Percentiles rank a stretch among this genome's conserved stretches.
These are phyloP conservation scores for Quercus rubra DNA, from an alignment of 306 rosid genomes.

Conservation along the genomic window DNA sequence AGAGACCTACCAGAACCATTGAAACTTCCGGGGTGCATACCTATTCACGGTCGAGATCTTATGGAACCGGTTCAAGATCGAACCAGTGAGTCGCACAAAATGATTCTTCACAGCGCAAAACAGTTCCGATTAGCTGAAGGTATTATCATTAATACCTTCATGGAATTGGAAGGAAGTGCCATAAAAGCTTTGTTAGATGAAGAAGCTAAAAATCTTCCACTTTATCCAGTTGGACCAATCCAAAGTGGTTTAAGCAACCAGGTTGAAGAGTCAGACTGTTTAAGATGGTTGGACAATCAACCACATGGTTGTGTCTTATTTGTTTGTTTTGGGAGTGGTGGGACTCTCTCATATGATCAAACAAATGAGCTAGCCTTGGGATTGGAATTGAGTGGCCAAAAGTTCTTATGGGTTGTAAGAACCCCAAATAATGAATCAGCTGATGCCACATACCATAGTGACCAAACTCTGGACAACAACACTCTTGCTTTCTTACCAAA, in stretches of 20 bases:
- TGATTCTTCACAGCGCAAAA: too few relatives aligned
- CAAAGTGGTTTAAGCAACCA: slow-evolving; percentile 13
- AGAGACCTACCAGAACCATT: too few relatives aligned
- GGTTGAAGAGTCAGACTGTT: background rate
- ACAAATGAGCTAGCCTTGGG: slow-evolving; percentile 32
- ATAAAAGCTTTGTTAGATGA: background rate
- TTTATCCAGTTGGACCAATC: slow-evolving; percentile 45
- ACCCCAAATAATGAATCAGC: slow-evolving; percentile 1
- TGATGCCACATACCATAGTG: slow-evolving; percentile 5
- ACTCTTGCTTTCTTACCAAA: slow-evolving; percentile 11
- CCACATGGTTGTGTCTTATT: slow-evolving; percentile 14
- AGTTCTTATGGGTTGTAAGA: slow-evolving; percentile 31
- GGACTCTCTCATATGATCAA: slow-evolving; percentile 29
- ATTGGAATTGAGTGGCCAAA: slow-evolving; percentile 14
- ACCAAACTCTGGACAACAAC: background rate
- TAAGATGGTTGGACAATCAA: slow-evolving; percentile 28
- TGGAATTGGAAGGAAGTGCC: too few relatives aligned
- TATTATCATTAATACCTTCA: too few relatives aligned
- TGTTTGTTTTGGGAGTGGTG: slow-evolving; percentile 35
- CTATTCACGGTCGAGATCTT: too few relatives aligned
- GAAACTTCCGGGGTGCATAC: too few relatives aligned
- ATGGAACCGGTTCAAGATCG: too few relatives aligned
- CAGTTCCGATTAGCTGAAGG: too few relatives aligned
- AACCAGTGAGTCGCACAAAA: too few relatives aligned
- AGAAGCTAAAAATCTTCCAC: background rate